Evolutionary conservation across 176 grass and related monocot species (phyloP), one percentile per base, ranked within the genome.

Genomic region (Zoysia pacifica): DNA sequence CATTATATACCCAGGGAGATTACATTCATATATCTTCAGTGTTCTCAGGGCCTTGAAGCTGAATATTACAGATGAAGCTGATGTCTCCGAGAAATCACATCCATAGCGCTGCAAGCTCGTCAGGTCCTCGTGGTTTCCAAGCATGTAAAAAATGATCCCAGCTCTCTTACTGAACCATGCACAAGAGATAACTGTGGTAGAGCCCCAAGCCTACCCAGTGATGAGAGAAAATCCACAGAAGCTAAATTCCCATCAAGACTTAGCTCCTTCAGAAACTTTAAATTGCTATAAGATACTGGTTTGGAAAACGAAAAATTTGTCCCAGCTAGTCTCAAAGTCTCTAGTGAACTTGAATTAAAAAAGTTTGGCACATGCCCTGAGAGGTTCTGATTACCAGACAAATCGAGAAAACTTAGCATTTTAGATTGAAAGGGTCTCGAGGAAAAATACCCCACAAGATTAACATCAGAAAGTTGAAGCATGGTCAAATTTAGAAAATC

Each of bases 331-430:
- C 44, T 61, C 65, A 84, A 62, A 37, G n/a, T 84, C 5, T 85
- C 4, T 9, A 85, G 39, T 19, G 14, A 78, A 39, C 6, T 85
- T 65, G 19, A 14, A 68, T 68, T 37, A 0, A 20, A 13, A 63
- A 78, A n/a, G 1, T 19, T 55, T 47, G 83, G 75, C 9, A 79
- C 5, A 15, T 79, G 1, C 8, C 67, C 75, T 6, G 18, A 43
- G 15, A 90, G 83, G 18, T 74, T 8, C 0, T 0, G 1, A 6
- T 90, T 90, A 1, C 0, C 0, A 7, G 88, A 83, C 40, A 86
- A 6, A 65, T 86, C 88, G 1, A 90, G 79, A 0, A 75, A 45
- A 9, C 52, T 65, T 11, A 90, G 41, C 49, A 65, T 65, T 62
- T 60, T 64, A 0, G 85, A 75, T 5, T 48, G 53, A 48, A 89